Base-by-base conservation (phyloP, 1,284 basidiomycete genomes). In the Ustilago tritici region DNA sequence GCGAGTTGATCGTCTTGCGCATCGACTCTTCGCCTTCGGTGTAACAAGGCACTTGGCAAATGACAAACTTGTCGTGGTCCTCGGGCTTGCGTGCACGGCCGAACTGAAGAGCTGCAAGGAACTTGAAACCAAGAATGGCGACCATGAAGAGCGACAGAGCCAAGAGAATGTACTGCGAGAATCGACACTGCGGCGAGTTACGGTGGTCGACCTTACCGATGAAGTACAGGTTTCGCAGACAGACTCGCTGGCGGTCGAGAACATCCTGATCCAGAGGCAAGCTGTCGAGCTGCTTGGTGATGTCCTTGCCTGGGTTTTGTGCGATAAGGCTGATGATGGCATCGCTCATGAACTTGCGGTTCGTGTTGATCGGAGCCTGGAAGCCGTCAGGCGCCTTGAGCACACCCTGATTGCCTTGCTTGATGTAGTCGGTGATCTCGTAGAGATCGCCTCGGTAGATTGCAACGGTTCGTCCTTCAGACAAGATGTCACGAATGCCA, bases 1-100 rank as follows among this genome's bases (percentile, higher is more conserved):
- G 89, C 19, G 95, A 98, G 86, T 99, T 94, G 86, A 99, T 96
- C 5, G 96, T 98, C 82, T 89, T 90, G 70, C 92, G 90, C 70
- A 99, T 89, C 3, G 94, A 98, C 38, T 90, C 88, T 80, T 96
- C 93, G 77, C 94, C 95, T 89, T 98, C 95, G 1, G 95, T 98
- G 86, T 98, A 98, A 90, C 95, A 97, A 6, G 95, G 95, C 0
- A 99, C 95, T 86, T 98, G 97, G 86, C 95, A 98, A 77, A 99
- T 95, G 76, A 99, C 95, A 80, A 98, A 98, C 88, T 98, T 98
- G 89, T 98, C 96, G 84, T 97, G 94, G 81, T 97, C 92, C 87
- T 98, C 96, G 0, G 96, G 95, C 36, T 93, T 92, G 68, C 94
- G 91, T 50, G 92, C 89, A 12, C 92, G 88, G 55, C 91, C 90